Base-by-base conservation (phyloP, 176 grass and related monocot genomes). In the Avena atlantica region DNA sequence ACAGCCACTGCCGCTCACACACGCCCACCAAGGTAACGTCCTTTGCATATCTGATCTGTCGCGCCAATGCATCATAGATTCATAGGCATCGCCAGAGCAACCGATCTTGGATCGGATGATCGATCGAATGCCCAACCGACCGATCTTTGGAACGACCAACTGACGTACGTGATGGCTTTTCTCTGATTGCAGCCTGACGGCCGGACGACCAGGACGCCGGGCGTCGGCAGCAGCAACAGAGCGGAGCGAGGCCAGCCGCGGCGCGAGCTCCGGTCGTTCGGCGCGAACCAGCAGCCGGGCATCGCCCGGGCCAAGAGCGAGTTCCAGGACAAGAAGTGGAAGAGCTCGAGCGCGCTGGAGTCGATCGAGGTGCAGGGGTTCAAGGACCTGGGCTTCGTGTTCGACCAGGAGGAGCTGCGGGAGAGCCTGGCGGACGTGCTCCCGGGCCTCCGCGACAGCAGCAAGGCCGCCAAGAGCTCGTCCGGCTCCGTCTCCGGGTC, bases 311-410 rank as follows among this genome's bases (percentile, higher is more conserved):
- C 69, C 37, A 78, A 76, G 82, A 90, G 27, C 56, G 5, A 60
- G 14, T 63, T 92, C 6, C 78, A 88, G 37, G 91, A 90, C 55
- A 95, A 85, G 86, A 98, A 78, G 12, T 94, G 93, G 92, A 86
- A 81, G 70, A 94, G 89, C 78, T 87, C 85, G 20, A 94, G 88
- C 51, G 88, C 92, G 23, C 89, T 98, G 1, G 96, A 98, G 72
- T 94, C 89, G 36, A 91, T 95, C 52, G 93, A 98, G 88, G 89
- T 98, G 66, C 93, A 98, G 84, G 96, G 96, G 6, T 92, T 98
- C 88, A 94, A 91, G 87, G 96, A 95, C 81, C 81, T 95, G 34
- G 93, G 96, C n/a, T 98, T 98, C 62, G 93, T 92, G 61, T 95
- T 98, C 58, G 93, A 95, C 74, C 40, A 92, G 86, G 83, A 85